Conservation (phyloP, 1,284 basidiomycete genomes). For the Agroathelia rolfsii region DNA sequence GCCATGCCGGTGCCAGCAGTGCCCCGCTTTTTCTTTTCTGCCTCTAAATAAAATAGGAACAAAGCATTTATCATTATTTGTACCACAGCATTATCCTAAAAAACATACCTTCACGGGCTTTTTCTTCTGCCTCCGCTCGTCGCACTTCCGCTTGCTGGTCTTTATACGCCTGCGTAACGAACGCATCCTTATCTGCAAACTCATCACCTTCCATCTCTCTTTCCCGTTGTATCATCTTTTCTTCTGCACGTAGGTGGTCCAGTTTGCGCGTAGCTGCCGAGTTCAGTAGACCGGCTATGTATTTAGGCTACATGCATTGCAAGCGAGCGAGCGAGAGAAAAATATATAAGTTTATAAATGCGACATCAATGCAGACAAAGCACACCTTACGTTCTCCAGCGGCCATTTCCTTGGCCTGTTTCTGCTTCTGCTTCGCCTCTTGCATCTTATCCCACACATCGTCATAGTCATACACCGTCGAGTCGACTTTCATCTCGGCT, state of each 20-base stretch:
- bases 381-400: constrained; percentile 66
- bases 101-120: constrained; percentile 69
- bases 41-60: constrained; percentile 29
- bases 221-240: constrained; percentile 95
- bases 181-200: constrained; percentile 90
- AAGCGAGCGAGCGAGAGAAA: constrained; percentile 13
- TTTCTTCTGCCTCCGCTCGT: constrained; percentile 86
- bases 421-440: constrained; percentile 65
- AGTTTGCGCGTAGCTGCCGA: constrained; percentile 81
- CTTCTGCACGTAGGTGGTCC: constrained; percentile 91
- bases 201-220: constrained; percentile 90
- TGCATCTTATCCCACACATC: constrained; percentile 97
- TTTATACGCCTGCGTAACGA: constrained; percentile 96
- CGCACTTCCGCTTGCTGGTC: constrained; percentile 92
- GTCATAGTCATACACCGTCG: constrained; percentile 91
- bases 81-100: not conserved
- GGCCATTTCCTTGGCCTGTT: constrained; percentile 66
- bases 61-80: constrained; percentile 4
- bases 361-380: constrained; percentile 4
- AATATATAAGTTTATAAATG: constrained; percentile 8
- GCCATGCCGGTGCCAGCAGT: constrained; percentile 64
- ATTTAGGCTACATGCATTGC: constrained; percentile 66
- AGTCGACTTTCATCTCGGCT: constrained; percentile 72
- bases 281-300: constrained; percentile 76
- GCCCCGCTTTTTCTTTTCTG: constrained; percentile 47